phyloP scores from a whole-genome alignment of 495 filamentous ascomycete genomes.

The Penicillium ucsense region DNA sequence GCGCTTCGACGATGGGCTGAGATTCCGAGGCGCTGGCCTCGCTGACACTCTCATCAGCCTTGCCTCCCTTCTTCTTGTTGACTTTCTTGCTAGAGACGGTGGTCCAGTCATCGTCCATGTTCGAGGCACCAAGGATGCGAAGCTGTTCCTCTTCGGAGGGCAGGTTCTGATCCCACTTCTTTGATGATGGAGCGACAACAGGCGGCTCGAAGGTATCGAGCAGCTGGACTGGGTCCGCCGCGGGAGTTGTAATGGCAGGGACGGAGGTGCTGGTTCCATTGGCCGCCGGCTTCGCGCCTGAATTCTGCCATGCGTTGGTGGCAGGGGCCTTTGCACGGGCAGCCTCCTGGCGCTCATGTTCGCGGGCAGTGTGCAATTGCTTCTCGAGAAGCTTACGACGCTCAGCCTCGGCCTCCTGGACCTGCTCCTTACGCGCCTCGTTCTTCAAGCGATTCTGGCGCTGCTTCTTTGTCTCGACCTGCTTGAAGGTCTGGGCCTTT shows the following conservation, averaged over 20 bases:
- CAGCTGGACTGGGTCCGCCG: constrained; percentile 37
- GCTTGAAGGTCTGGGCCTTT: constrained; percentile 47
- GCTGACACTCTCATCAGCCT: constrained; percentile 32
- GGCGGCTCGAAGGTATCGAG: constrained; percentile 68
- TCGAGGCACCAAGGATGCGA: constrained; percentile 51
- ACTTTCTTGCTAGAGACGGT: constrained; percentile 63
- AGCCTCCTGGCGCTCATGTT: constrained; percentile 61
- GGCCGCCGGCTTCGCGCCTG: constrained; percentile 21
- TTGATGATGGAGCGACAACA: constrained; percentile 14
- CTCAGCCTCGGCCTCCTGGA: constrained; percentile 65
- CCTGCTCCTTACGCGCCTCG: constrained; percentile 59
- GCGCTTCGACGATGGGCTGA: constrained; percentile 21
- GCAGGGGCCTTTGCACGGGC: constrained; percentile 60
- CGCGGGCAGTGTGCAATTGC: constrained; percentile 69
- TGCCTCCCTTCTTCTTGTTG: constrained; percentile 45
- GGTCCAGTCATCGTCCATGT: constrained; percentile 57
- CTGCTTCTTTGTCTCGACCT: constrained; percentile 78
- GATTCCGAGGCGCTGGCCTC: constrained; percentile 33
- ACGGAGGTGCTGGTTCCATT: constrained; percentile 21
- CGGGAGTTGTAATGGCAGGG: constrained; percentile 19
- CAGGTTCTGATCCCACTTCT: constrained; percentile 46
- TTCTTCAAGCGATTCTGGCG: constrained; percentile 76
- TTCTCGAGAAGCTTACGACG: constrained; percentile 64
- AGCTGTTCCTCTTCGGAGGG: constrained; percentile 84
- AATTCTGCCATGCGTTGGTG: constrained; percentile 52